Evolutionary conservation across 495 filamentous ascomycete species (phyloP).

Genomic region (Chaetomium cochliodes): DNA sequence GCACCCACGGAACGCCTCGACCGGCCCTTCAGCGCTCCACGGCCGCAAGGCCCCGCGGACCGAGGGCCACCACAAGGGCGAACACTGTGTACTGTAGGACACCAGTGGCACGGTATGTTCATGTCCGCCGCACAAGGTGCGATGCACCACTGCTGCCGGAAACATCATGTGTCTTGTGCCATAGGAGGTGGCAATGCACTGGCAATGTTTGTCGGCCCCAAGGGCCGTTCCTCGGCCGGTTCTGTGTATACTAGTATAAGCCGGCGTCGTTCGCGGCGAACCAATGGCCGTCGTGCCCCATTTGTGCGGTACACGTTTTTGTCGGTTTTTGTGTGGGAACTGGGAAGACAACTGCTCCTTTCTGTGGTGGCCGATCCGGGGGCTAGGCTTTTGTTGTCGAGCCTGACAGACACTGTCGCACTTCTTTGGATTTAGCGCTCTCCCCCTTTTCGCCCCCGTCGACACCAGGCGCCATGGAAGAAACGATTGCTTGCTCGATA

Average conservation of each 20-base stretch:
- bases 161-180: conserved; percentile 22
- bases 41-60: conserved; percentile 8
- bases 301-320: background rate
- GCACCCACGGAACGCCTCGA: background rate
- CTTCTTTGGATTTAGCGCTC: background rate
- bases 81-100: conserved; percentile 13
- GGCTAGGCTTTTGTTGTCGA: too few species aligned
- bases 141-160: background rate
- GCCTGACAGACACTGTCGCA: too few species aligned
- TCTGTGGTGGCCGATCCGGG: too few species aligned
- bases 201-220: background rate
- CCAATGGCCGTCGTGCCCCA: background rate
- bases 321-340: too few species aligned
- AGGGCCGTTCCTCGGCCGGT: background rate
- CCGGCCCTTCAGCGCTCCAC: conserved; percentile 19
- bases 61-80: conserved; percentile 20
- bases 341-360: too few species aligned
- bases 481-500: too few species aligned
- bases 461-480: background rate
- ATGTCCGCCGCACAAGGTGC: conserved; percentile 11
- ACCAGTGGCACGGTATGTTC: conserved; percentile 19
- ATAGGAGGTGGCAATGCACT: conserved; percentile 29
- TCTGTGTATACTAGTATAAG: background rate
- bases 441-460: background rate
- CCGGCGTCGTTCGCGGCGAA: background rate